Evolutionary conservation across 1,284 basidiomycete species (phyloP), one percentile per base, ranked within the genome.

Genomic region (Polyporus tsugae): DNA sequence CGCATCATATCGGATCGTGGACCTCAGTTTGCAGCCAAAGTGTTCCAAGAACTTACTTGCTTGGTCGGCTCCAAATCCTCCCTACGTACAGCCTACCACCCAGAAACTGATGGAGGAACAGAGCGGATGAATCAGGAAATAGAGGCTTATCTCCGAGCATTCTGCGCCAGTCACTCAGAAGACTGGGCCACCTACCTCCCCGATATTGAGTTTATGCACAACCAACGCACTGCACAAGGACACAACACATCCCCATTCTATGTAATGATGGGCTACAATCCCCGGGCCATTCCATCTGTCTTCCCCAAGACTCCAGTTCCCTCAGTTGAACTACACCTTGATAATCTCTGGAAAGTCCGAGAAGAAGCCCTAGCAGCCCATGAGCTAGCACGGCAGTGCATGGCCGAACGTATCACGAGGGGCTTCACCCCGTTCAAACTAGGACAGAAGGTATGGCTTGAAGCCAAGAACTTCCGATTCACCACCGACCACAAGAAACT

Each of bases 1-100:
- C 0, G 77, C 9, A 73, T 82, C 11, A 78, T 82, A 17, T 79
- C 75, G 19, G 81, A 82, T 49, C 0, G 76, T 41, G 84, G 83
- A 1, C 70, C 76, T 0, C 77, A 80, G 60, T 85, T 84, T 60
- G 65, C 76, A 0, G 15, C 38, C 75, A 64, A 74, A 11, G 78
- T 82, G 41, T 81, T 79, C 66, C 33, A 64, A 19, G 76, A 76
- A 42, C 69, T 82, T 0, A 74, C 69, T 38, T 39, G 53, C 22
- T 60, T 80, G 11, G 5, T 22, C 3, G 76, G 69, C 25, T 73
- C 75, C 63, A 65, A 69, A 46, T 66, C 49, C n/a, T 70, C 62
- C 29, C 59, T 71, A n/a, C 72, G 70, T 13, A 78, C 76, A 0
- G 74, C 76, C 2, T 78, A 75, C 52, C 76, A 78, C 58, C 78